A percentile compares a stretch with the other conserved stretches of the same genome.
phyloP scores from a whole-genome alignment of 306 rosid species.

The Trifolium pratense region DNA sequence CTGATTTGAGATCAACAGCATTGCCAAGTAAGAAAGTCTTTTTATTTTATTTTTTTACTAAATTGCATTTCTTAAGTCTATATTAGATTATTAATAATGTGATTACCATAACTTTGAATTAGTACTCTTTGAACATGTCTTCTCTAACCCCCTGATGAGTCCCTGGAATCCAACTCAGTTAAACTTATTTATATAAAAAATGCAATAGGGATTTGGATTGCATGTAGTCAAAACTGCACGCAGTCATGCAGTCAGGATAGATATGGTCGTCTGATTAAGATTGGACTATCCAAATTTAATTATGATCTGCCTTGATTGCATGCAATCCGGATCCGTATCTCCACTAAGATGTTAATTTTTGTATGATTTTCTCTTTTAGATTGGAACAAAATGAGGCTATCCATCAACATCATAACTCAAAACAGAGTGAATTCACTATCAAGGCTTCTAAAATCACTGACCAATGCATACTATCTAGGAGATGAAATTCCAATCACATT shows the following conservation, averaged over 20 bases:
- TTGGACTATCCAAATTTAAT: no score
- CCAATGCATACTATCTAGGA: slow-evolving; percentile 82
- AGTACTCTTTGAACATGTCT: no score
- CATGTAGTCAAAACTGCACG: no score
- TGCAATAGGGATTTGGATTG: no score
- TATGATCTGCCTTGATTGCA: no score
- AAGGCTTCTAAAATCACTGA: slow-evolving; percentile 85
- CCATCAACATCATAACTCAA: slow-evolving; percentile 87
- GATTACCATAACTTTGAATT: neutral
- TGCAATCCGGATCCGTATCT: no score
- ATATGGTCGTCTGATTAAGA: no score
- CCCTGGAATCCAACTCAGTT: no score
- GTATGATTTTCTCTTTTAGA: slow-evolving; percentile 50
- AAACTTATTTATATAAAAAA: no score
- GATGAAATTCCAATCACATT: slow-evolving; percentile 84
- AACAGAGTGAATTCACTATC: slow-evolving; percentile 70
- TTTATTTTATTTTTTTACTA: neutral
- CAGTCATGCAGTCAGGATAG: no score
- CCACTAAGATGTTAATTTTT: neutral
- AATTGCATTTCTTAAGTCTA: neutral
- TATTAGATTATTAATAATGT: neutral
- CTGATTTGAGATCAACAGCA: slow-evolving; percentile 82
- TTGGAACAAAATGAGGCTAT: slow-evolving; percentile 84
- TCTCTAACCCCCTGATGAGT: no score
- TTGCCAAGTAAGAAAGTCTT: slow-evolving; percentile 69